Evolutionary conservation across 495 filamentous ascomycete species (phyloP), one percentile per base, ranked within the genome.

Genomic region (Aspergillus leporis): DNA sequence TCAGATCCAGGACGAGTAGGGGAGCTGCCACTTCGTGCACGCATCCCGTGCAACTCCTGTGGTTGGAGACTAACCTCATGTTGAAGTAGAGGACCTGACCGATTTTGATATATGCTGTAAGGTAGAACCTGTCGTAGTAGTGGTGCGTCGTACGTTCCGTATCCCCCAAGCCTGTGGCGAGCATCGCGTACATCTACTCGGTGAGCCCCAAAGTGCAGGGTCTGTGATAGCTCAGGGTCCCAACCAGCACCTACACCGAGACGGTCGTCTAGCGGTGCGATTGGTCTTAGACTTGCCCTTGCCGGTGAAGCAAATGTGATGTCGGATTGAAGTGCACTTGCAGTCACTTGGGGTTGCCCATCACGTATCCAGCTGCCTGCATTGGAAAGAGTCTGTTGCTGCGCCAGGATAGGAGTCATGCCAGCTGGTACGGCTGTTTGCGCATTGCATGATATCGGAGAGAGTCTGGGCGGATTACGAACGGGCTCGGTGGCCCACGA

Each of bases 21-120:
- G 77, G 51, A 88, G 80, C 72, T 89, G 80, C 71, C 85, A 85
- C 76, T 78, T 55, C 70, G 67, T 58, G 65, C 64, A 58, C 65
- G 72, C 55, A 59, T 56, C 0, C 53, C 60, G 21, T 62, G 66
- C 9, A 55, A 45, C 25, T 66, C 67, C 31, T 66, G 43, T 43
- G 58, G 56, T 22, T 55, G 66, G 5, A 69, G 12, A 16, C 57
- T 60, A 9, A 53, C 53, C 12, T 66, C 66, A 22, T 67, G 66
- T 19, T 66, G 65, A 8, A 73, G 56, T n/a, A 77, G 45, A 13
- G 74, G 70, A 1, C 71, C 73, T 4, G 71, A 74, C 7, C 69
- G 30, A 32, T 74, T 74, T 0, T 75, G 74, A 38, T 69, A 74
- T 0, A 73, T 48, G 13, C 61, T 62, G 18, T 69, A 71, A 4